Conservation (phyloP, 2,329 filamentous ascomycete genomes). For the Fusarium devonianum region DNA sequence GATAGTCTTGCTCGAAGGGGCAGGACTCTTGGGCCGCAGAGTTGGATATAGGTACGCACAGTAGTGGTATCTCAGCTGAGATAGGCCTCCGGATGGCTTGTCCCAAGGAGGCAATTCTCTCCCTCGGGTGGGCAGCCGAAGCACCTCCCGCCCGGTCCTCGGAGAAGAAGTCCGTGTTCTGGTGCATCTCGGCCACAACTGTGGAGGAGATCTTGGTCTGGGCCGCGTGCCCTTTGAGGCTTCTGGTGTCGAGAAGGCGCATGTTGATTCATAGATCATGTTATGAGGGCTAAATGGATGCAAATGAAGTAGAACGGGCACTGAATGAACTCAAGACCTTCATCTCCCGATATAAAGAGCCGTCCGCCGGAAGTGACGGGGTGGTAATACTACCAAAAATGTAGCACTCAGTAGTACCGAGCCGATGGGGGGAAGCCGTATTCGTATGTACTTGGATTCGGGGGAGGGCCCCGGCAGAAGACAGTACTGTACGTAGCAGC, state of each 20-base stretch:
- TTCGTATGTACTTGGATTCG: constrained; percentile 35
- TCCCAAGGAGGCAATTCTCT: constrained; percentile 37
- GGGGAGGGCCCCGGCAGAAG: background rate
- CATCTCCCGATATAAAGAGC: background rate
- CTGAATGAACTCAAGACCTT: constrained; percentile 2
- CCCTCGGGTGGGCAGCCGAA: constrained; percentile 21
- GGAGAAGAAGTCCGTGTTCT: constrained; percentile 32
- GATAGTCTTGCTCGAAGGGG: constrained; percentile 23
- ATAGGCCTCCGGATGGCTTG: constrained; percentile 15
- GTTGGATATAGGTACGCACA: too few species aligned
- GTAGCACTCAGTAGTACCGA: too few species aligned
- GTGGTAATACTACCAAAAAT: too few species aligned
- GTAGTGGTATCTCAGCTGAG: too few species aligned
- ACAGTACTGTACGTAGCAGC: too few species aligned
- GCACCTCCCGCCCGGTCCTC: constrained; percentile 22
- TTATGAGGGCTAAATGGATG: background rate
- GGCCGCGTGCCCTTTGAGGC: background rate
- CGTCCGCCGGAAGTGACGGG: constrained; percentile 32
- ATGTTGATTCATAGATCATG: background rate
- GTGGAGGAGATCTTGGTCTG: constrained; percentile 19
- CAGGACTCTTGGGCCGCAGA: background rate
- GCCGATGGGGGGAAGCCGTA: constrained; percentile 23
- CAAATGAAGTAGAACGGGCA: background rate
- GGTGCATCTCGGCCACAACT: constrained; percentile 14
- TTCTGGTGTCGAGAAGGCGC: background rate